Evolutionary conservation across 352 stramenopile genomes (phyloP).

Genomic region (Phytophthora ramorum): DNA sequence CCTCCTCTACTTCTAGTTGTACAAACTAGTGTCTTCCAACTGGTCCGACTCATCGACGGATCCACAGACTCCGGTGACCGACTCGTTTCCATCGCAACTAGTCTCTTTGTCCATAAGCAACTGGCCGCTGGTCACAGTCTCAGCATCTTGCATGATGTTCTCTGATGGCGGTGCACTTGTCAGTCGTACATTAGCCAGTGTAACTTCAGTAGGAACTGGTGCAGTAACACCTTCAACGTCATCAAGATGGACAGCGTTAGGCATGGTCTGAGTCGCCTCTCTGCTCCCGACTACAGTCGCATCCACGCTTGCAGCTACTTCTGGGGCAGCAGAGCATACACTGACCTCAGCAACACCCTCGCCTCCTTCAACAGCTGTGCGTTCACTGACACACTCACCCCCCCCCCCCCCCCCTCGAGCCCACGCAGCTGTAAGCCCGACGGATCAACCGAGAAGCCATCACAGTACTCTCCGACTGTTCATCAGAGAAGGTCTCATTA

Average conservation of each 20-base stretch:
- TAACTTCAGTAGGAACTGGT: background rate
- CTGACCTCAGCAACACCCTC: background rate
- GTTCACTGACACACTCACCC: background rate
- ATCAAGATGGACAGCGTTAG: background rate
- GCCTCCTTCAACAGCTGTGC: background rate
- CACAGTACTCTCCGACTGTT: too few species aligned
- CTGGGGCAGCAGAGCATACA: background rate
- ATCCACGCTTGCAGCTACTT: background rate
- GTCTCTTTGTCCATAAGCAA: background rate
- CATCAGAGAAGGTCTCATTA: background rate
- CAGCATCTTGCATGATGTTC: too few species aligned
- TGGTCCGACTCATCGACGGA: background rate
- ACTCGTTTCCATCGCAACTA: conserved; percentile 1
- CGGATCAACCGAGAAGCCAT: background rate
- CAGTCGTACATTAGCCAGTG: too few species aligned
- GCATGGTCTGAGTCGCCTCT: background rate
- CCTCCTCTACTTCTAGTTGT: too few species aligned
- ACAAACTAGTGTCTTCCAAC: background rate
- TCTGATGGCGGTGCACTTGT: too few species aligned
- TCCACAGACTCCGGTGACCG: background rate
- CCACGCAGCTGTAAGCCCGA: background rate
- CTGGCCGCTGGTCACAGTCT: too few species aligned
- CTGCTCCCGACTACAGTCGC: background rate
- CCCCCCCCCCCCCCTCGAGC: background rate
- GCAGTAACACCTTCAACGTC: background rate